A percentile compares a stretch with the other conserved stretches of the same genome.
Evolutionary conservation across 1,284 basidiomycete genomes (phyloP).

Genomic region (Rhodotorula sp.): DNA sequence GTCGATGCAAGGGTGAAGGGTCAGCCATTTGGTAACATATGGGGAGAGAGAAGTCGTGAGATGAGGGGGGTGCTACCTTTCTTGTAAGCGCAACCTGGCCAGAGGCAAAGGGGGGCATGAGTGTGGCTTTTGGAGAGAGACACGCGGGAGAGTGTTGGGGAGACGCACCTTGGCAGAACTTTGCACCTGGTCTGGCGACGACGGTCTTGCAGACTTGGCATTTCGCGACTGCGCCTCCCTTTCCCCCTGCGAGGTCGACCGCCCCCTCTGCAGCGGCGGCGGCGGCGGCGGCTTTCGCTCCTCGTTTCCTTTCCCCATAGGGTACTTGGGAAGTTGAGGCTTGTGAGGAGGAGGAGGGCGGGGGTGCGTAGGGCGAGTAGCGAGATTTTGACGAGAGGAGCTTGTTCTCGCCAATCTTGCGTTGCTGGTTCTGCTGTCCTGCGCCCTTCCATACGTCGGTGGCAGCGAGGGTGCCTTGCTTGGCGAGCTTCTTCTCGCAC

Average conservation of each 20-base stretch:
- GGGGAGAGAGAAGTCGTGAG: background rate
- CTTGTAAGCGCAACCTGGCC: conserved; percentile 73
- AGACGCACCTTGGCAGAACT: conserved; percentile 73
- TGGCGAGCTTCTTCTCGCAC: conserved; percentile 41
- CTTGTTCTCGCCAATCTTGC: conserved; percentile 80
- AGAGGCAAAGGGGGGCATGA: background rate
- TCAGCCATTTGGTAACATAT: background rate
- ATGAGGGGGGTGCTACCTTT: conserved; percentile 54
- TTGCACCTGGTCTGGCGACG: conserved; percentile 74
- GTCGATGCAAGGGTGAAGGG: too few relatives aligned
- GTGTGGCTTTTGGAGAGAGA: background rate
- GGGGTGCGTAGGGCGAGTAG: conserved; percentile 51
- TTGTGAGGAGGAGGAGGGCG: conserved; percentile 7
- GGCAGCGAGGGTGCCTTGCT: conserved; percentile 21
- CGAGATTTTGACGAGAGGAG: conserved; percentile 61
- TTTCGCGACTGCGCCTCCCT: conserved; percentile 65
- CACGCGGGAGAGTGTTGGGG: background rate
- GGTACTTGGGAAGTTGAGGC: background rate
- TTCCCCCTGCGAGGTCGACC: conserved; percentile 48
- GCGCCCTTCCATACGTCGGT: conserved; percentile 24
- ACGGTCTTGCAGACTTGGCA: conserved; percentile 79
- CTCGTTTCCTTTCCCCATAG: background rate
- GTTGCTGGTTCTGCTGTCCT: conserved; percentile 42
- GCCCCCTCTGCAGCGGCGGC: background rate
- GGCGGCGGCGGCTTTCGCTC: background rate